Evolutionary conservation across 2,329 filamentous ascomycete genomes (phyloP).

Genomic region (Hypomyces rosellus): DNA sequence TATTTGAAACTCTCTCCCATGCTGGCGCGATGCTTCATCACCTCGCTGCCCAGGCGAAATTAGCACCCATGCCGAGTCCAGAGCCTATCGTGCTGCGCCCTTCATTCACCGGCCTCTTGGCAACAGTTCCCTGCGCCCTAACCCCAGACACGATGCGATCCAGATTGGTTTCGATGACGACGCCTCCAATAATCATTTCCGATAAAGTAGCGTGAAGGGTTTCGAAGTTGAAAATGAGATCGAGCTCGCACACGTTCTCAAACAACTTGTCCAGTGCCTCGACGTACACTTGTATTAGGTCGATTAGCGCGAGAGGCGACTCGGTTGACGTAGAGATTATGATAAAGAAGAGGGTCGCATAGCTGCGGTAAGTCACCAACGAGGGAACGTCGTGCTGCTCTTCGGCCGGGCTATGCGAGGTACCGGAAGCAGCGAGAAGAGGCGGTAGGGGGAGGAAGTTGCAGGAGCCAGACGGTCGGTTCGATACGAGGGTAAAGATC

Average conservation of each 20-base stretch:
- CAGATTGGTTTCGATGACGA: constrained; percentile 86
- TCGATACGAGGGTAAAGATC: constrained; percentile 92
- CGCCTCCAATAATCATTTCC: constrained; percentile 93
- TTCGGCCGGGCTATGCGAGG: constrained; percentile 58
- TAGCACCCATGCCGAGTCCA: constrained; percentile 50
- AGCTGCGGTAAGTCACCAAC: constrained; percentile 95
- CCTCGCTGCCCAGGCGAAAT: constrained; percentile 49
- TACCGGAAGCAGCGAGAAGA: constrained; percentile 55
- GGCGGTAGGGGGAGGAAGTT: constrained; percentile 86
- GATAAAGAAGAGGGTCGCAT: constrained; percentile 98
- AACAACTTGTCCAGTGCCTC: constrained; percentile 92
- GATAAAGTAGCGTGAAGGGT: constrained; percentile 83
- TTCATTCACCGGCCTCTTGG: constrained; percentile 74
- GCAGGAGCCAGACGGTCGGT: constrained; percentile 84
- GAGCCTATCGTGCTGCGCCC: constrained; percentile 42
- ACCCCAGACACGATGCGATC: constrained; percentile 87
- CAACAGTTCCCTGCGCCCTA: constrained; percentile 66
- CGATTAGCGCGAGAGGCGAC: constrained; percentile 88
- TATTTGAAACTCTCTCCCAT: constrained; percentile 15
- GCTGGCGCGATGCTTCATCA: constrained; percentile 17
- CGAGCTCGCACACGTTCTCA: constrained; percentile 96
- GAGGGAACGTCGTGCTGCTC: constrained; percentile 84
- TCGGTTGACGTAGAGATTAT: constrained; percentile 95
- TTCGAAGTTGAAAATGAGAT: constrained; percentile 99
- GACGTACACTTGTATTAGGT: constrained; percentile 97